Evolutionary conservation across 2,329 filamentous ascomycete species (phyloP), one percentile per base, ranked within the genome.

Genomic region (Penicillium sp.): DNA sequence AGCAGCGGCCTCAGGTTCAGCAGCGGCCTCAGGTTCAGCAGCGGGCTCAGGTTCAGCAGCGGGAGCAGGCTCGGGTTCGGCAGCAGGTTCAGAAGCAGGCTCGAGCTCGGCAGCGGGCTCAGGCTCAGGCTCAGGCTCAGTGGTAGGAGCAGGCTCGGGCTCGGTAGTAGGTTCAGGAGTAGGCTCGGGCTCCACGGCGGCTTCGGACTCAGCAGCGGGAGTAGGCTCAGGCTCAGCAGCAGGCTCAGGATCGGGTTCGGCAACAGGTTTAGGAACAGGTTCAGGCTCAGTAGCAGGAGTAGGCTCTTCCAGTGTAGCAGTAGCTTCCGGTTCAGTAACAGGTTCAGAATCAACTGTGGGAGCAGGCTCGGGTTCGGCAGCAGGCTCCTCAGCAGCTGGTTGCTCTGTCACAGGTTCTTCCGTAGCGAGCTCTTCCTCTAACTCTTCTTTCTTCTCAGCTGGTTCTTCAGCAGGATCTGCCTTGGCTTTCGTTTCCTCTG

Each of bases 161-260:
- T 64, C 57, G 18, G 53, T 36, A 18, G 55, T 24, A 10, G 17
- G 24, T 36, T 55, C 56, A 13, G 30, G 17, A 3, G 15, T 32
- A 20, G 56, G 37, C 50, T 26, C 37, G 12, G 37, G n/a, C 10
- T 60, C 58, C 12, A 57, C 55, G 5, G 57, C 52, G 61, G 63
- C 39, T 15, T 43, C 34, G 5, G 30, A 18, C 23, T 46, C 40
- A 7, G 24, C 41, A 18, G 21, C 39, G 6, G 23, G 17, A n/a
- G 23, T 7, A 12, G 34, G 9, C 7, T 13, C 33, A 17, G 45
- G 26, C n/a, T 32, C 45, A 3, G n/a, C n/a, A n/a, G n/a, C n/a
- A n/a, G n/a, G n/a, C n/a, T n/a, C n/a, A 27, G 10, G 26, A 7
- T 27, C 26, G n/a, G 43, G 23, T 20, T 36, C 27, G n/a, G 40